Evolutionary conservation across 768 basidiomycete species (phyloP).

Genomic region (Lactifluus pinguis): DNA sequence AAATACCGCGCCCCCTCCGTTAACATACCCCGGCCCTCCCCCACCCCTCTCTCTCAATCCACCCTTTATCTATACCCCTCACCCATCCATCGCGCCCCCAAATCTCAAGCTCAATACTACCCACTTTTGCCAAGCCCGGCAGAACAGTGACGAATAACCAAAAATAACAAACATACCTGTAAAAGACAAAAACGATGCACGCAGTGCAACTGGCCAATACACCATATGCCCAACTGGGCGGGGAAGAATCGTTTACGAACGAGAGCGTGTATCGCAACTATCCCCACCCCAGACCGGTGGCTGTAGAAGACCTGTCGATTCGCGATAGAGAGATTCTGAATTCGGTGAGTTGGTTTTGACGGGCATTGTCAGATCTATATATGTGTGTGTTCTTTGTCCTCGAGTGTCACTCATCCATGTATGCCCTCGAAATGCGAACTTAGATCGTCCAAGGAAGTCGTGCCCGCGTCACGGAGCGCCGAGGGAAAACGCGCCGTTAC

Average conservation of each 20-base stretch:
- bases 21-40: background rate
- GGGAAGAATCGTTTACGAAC: background rate
- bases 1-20: background rate
- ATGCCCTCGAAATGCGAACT: background rate
- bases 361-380: background rate
- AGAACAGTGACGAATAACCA: background rate
- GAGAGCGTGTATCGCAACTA: slow-evolving; percentile 1
- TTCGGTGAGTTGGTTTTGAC: background rate
- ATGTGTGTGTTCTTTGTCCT: no score
- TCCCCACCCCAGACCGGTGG: slow-evolving; percentile 4
- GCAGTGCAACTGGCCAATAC: background rate
- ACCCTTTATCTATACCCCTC: background rate
- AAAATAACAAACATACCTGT: background rate
- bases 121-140: background rate
- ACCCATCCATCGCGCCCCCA: background rate
- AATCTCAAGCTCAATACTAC: no score
- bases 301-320: slow-evolving; percentile 6
- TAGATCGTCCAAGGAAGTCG: slow-evolving; percentile 11
- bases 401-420: background rate
- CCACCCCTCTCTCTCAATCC: background rate
- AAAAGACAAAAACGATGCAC: background rate
- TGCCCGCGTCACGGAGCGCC: slow-evolving; percentile 6
- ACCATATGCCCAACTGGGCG: slow-evolving; percentile 5
- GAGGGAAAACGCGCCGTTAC: slow-evolving; percentile 16
- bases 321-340: slow-evolving; percentile 2